Evolutionary conservation across 2,329 filamentous ascomycete genomes (phyloP).

Genomic region (Emergomyces africanus): DNA sequence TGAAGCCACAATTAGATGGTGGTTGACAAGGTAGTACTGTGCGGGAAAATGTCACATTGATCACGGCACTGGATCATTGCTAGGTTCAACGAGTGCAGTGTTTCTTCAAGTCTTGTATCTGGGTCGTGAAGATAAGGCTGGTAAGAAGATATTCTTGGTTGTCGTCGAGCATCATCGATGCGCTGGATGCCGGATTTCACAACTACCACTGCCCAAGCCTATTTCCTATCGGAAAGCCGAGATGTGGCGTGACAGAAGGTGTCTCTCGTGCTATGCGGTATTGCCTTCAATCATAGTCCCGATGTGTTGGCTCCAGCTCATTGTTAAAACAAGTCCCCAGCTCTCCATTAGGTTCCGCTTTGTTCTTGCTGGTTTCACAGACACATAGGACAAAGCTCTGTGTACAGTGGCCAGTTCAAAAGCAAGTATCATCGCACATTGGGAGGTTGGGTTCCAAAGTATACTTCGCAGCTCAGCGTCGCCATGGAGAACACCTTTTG

Average conservation of each 20-base stretch:
- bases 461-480: conserved; percentile 9
- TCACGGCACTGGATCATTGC: neutral
- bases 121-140: neutral
- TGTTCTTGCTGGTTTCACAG: neutral
- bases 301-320: neutral
- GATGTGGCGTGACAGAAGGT: neutral
- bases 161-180: neutral
- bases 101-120: neutral
- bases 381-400: neutral
- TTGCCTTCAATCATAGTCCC: neutral
- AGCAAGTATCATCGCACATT: conserved; percentile 1
- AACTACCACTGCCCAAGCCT: neutral
- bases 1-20: neutral
- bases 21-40: neutral
- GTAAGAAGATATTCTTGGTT: neutral
- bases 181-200: neutral
- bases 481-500: conserved; percentile 7
- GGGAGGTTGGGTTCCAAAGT: conserved; percentile 11
- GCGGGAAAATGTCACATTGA: neutral
- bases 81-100: neutral
- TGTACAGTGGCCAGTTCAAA: conserved; percentile 1
- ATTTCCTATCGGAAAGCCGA: neutral
- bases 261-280: neutral
- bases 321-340: neutral
- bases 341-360: neutral